Conservation (phyloP, 441 rosid species). For the Syzygium syzygioides region DNA sequence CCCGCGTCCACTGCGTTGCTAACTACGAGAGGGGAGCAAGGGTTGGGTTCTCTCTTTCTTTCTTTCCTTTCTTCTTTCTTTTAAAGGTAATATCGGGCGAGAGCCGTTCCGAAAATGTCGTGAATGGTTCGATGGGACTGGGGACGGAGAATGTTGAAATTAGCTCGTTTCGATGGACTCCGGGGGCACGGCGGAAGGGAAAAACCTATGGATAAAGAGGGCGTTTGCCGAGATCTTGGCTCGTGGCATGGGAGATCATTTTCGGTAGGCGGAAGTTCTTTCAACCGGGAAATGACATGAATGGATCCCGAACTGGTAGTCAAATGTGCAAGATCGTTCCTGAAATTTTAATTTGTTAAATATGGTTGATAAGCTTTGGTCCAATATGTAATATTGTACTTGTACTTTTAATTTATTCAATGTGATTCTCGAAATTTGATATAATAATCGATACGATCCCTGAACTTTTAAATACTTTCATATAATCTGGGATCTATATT, state of each 20-base stretch:
- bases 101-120: neutral
- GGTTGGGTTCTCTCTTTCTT: neutral
- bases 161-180: neutral
- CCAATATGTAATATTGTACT: accelerated
- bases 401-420: neutral
- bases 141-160: neutral
- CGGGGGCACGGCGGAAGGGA: neutral
- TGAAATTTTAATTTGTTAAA: accelerated
- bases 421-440: accelerated
- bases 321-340: accelerated
- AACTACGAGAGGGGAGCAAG: neutral
- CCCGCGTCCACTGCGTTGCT: neutral
- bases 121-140: neutral
- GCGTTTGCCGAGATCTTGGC: neutral
- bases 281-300: neutral
- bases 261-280: accelerated
- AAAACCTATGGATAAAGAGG: neutral
- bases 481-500: no score
- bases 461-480: neutral
- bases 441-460: no score
- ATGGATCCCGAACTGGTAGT: neutral
- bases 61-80: accelerated
- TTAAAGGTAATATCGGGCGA: neutral
- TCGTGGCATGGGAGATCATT: neutral
- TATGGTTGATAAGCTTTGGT: accelerated